phyloP scores from a whole-genome alignment of 805 yeast species.

The Saccharomyces mikatae region DNA sequence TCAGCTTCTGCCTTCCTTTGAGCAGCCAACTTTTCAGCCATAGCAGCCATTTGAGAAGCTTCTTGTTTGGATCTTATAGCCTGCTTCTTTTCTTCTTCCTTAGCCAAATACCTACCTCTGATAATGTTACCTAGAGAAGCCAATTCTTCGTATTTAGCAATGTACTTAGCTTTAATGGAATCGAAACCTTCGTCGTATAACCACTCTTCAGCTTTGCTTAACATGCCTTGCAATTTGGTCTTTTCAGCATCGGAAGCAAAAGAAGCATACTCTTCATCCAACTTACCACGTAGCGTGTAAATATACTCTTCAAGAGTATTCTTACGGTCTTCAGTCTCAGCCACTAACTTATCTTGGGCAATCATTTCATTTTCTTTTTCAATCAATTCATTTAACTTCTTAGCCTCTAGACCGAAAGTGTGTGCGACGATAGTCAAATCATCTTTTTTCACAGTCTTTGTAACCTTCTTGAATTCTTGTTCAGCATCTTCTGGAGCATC shows the following conservation, averaged over 20 bases:
- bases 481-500: slow-evolving; percentile 51
- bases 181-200: slow-evolving; percentile 95
- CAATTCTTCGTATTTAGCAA: slow-evolving; percentile 94
- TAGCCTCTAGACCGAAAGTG: slow-evolving; percentile 54
- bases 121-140: slow-evolving; percentile 90
- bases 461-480: slow-evolving; percentile 81
- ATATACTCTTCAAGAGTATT: slow-evolving; percentile 97
- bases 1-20: slow-evolving; percentile 51
- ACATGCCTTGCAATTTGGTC: slow-evolving; percentile 59
- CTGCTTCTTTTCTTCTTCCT: slow-evolving; percentile 90
- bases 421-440: slow-evolving; percentile 54
- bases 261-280: slow-evolving; percentile 79
- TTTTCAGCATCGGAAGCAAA: slow-evolving; percentile 90
- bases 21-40: slow-evolving; percentile 79
- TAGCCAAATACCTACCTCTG: slow-evolving; percentile 87
- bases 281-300: slow-evolving; percentile 91
- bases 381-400: slow-evolving; percentile 47
- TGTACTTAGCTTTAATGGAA: slow-evolving; percentile 87
- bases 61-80: slow-evolving; percentile 78
- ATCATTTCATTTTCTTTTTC: slow-evolving; percentile 80
- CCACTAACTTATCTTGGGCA: slow-evolving; percentile 88
- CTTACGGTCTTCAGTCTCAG: slow-evolving; percentile 97
- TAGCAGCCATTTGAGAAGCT: slow-evolving; percentile 71
- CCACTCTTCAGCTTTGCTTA: slow-evolving; percentile 92
- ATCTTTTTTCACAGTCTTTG: slow-evolving; percentile 86